Percentiles rank a stretch among this genome's conserved stretches.
These are phyloP conservation scores for Collariella sp. DNA, from an alignment of 495 filamentous ascomycete genomes.

Conservation along the genomic window DNA sequence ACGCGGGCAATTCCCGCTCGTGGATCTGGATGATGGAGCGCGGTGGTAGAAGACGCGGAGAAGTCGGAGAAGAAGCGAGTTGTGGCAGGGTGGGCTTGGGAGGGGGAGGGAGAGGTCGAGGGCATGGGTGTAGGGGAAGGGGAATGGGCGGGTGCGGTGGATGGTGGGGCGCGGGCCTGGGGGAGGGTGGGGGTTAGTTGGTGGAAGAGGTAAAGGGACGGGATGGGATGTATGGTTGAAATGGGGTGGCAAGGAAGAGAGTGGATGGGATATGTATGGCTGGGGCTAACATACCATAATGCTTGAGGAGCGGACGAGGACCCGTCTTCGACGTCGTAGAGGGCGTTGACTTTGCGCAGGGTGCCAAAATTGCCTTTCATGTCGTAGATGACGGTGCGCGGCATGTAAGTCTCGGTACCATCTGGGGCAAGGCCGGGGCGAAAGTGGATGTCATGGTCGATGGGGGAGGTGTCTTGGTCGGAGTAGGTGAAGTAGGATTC, in stretches of 20 bases:
- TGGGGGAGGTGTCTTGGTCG: conserved; percentile 49
- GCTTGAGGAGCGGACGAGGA: conserved; percentile 35
- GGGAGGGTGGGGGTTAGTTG: neutral
- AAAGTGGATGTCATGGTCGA: conserved; percentile 93
- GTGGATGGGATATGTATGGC: neutral
- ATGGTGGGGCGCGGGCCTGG: conserved; percentile 63
- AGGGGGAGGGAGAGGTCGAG: conserved; percentile 62
- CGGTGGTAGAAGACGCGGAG: conserved; percentile 84
- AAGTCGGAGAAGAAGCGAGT: conserved; percentile 97
- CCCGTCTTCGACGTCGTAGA: conserved; percentile 63
- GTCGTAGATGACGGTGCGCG: conserved; percentile 88
- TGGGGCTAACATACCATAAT: conserved; percentile 48
- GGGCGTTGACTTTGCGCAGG: conserved; percentile 74
- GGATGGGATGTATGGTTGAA: neutral
- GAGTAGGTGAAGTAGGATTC: conserved; percentile 97
- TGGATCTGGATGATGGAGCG: conserved; percentile 80
- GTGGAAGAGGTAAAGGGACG: neutral
- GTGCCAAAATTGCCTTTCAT: conserved; percentile 87
- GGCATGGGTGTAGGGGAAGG: conserved; percentile 64
- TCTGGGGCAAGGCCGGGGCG: conserved; percentile 76
- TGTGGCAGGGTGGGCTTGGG: conserved; percentile 51
- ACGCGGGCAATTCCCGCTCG: conserved; percentile 73
- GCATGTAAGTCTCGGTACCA: conserved; percentile 81
- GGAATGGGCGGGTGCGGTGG: conserved; percentile 57
- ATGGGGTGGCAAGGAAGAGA: too few relatives aligned